These are phyloP conservation scores for Leptographium galeiforme DNA, from an alignment of 2,329 filamentous ascomycete species.

Conservation along the genomic window DNA sequence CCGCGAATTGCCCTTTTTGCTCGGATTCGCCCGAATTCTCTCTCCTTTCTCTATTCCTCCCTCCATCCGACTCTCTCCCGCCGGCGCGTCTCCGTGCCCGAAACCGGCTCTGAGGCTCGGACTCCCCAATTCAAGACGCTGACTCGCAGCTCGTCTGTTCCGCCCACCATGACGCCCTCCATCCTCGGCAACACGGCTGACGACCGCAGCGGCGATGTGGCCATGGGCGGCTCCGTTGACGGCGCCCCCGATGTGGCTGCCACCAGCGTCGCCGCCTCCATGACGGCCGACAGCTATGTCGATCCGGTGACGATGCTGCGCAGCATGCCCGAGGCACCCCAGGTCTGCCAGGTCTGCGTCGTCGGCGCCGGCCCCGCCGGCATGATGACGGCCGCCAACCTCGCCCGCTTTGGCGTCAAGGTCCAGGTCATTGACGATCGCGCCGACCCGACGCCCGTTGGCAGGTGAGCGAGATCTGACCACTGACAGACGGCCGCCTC, in stretches of 20 bases:
- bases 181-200: constrained; percentile 21
- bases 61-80: too few species aligned
- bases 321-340: constrained; percentile 18
- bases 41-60: too few species aligned
- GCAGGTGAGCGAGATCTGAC: constrained; percentile 11
- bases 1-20: too few species aligned
- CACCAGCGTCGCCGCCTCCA: constrained; percentile 16
- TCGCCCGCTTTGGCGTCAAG: constrained; percentile 47
- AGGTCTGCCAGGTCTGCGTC: constrained; percentile 25
- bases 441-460: constrained; percentile 38
- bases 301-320: constrained; percentile 34
- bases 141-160: background rate
- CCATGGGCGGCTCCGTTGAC: constrained; percentile 13
- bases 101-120: too few species aligned
- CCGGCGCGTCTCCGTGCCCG: too few species aligned
- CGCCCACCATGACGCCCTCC: constrained; percentile 22
- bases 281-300: constrained; percentile 21
- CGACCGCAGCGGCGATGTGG: constrained; percentile 16
- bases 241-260: constrained; percentile 15
- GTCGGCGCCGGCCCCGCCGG: constrained; percentile 43
- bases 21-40: too few species aligned
- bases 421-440: constrained; percentile 45
- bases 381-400: constrained; percentile 29
- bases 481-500: too few species aligned
- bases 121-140: background rate